phyloP scores from a whole-genome alignment of 345 rosid species.

The Eutrema japonicum region DNA sequence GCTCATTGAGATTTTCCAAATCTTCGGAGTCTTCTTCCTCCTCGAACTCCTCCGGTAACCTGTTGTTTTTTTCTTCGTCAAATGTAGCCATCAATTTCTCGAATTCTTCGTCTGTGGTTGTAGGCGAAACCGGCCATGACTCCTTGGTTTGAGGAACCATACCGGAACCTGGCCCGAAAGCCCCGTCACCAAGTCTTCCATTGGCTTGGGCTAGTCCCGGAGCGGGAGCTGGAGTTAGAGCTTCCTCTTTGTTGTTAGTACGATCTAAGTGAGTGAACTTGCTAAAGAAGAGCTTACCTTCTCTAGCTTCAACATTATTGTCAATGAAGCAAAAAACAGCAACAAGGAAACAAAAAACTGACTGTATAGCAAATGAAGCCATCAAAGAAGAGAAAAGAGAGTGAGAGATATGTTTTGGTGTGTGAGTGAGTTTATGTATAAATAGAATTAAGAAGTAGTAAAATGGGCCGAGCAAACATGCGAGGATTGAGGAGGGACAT shows the following conservation, averaged over 20 bases:
- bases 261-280: conserved; percentile 52
- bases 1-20: conserved; percentile 27
- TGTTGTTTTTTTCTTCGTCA: conserved; percentile 42
- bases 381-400: conserved; percentile 31
- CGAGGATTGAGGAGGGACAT: conserved; percentile 62
- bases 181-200: conserved; percentile 48
- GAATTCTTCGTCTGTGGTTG: conserved; percentile 42
- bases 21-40: conserved; percentile 33
- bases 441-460: conserved; percentile 25
- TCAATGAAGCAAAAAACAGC: conserved; percentile 33
- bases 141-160: conserved; percentile 50
- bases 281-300: conserved; percentile 61
- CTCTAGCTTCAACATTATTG: conserved; percentile 54
- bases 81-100: conserved; percentile 48
- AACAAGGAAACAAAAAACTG: conserved; percentile 37
- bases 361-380: conserved; percentile 45
- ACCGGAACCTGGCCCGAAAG: conserved; percentile 53
- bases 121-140: conserved; percentile 41
- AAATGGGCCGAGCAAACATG: conserved; percentile 46
- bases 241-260: conserved; percentile 15
- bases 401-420: conserved; percentile 24
- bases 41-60: conserved; percentile 36
- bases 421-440: conserved; percentile 36
- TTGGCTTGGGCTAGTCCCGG: conserved; percentile 40
- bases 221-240: conserved; percentile 28